Base-by-base conservation (phyloP, 2,329 filamentous ascomycete genomes). In the Cadophora sp. region DNA sequence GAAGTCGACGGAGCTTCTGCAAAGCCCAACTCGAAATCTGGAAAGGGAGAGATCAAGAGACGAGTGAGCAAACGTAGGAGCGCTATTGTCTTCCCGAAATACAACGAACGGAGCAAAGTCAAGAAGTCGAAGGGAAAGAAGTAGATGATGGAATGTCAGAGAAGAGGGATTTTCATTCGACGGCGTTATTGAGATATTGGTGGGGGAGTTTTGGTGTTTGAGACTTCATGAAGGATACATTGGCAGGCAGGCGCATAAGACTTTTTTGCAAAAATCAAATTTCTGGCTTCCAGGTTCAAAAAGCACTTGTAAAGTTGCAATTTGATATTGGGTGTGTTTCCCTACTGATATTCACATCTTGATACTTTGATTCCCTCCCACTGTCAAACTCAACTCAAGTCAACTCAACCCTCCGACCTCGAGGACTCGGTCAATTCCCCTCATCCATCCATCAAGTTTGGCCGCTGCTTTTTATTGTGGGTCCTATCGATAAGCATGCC, bases 41-140 rank as follows among this genome's bases (percentile, higher is more conserved):
- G 68, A 64, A 87, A 83, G 79, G 84, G 82, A 76, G 83, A 84
- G 73, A 80, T 88, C 63, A 81, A 84, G 77, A 90, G 89, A 82
- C 82, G 83, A 75, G 39, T 24, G 4, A 81, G 66, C 60, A 73
- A 72, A 60, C 72, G 73, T n/a, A 87, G 84, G 77, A 86, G 83
- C 72, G 81, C 83, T 48, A 89, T 90, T 68, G 85, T 88, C 24
- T 90, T 90, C 69, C 82, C 82, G 62, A 87, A 83, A 74, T 88
- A 85, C 75, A 83, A 83, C 68, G 83, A 87, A 66, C 82, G 82
- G 69, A 77, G 81, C 70, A 80, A 79, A 63, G 79, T 79, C 70
- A 83, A 81, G 36, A 72, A 69, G 50, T 58, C 68, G 3, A 74
- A 69, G 64, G 69, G 62, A 20, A 73, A 74, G 62, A 71, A 75